Conservation (phyloP, 495 filamentous ascomycete species). For the Daldinia bambusicola region DNA sequence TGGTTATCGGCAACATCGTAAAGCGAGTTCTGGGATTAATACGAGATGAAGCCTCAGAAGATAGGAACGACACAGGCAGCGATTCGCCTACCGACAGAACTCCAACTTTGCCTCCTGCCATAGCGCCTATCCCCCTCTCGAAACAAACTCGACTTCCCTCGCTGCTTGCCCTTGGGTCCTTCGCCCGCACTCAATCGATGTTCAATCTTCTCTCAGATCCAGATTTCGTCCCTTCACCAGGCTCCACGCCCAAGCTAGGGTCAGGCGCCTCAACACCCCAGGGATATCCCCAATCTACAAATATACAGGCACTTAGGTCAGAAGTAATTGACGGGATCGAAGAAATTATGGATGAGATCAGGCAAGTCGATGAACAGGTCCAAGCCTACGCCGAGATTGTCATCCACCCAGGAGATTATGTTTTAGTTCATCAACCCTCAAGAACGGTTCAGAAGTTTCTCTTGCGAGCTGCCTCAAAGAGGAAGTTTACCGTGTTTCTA, state of each 20-base stretch:
- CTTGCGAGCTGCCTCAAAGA: slow-evolving; percentile 80
- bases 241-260: slow-evolving; percentile 51
- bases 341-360: slow-evolving; percentile 91
- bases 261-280: slow-evolving; percentile 59
- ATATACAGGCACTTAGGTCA: slow-evolving; percentile 73
- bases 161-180: slow-evolving; percentile 63
- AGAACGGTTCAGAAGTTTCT: slow-evolving; percentile 87
- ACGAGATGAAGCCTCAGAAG: slow-evolving; percentile 87
- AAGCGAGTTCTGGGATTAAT: slow-evolving; percentile 89
- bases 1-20: slow-evolving; percentile 93
- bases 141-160: slow-evolving; percentile 64
- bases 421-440: slow-evolving; percentile 84
- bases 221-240: slow-evolving; percentile 37
- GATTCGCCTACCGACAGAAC: slow-evolving; percentile 52
- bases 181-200: slow-evolving; percentile 73
- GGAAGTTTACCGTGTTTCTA: slow-evolving; percentile 87
- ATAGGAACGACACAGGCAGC: slow-evolving; percentile 72
- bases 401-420: slow-evolving; percentile 89
- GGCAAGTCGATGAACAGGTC: slow-evolving; percentile 88
- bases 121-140: slow-evolving; percentile 38
- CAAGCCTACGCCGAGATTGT: slow-evolving; percentile 85
- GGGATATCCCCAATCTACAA: slow-evolving; percentile 44
- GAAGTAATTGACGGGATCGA: slow-evolving; percentile 88
- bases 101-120: slow-evolving; percentile 33
- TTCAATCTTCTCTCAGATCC: slow-evolving; percentile 78